These are phyloP conservation scores for Butyriboletus appendiculatus DNA, from an alignment of 1,284 basidiomycete genomes.

Conservation along the genomic window DNA sequence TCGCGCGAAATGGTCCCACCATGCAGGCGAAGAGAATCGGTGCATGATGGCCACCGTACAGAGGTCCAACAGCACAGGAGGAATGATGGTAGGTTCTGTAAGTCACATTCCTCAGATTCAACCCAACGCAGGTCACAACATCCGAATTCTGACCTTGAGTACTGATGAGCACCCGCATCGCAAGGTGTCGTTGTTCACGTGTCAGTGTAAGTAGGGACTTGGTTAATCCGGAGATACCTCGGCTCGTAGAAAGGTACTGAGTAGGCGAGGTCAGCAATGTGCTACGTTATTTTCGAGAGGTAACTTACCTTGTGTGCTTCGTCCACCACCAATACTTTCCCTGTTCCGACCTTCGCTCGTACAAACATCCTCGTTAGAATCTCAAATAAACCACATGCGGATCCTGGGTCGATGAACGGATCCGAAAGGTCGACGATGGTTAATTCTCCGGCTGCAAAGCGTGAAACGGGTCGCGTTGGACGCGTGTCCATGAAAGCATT, in stretches of 20 bases:
- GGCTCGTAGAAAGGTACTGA: slow-evolving; percentile 55
- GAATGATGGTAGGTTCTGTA: slow-evolving; percentile 66
- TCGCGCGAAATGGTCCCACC: slow-evolving; percentile 63
- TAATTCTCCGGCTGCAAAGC: slow-evolving; percentile 52
- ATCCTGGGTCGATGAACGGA: slow-evolving; percentile 61
- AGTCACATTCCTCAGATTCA: neutral
- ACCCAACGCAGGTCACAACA: neutral
- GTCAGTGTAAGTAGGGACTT: slow-evolving; percentile 56
- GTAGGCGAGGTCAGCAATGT: neutral
- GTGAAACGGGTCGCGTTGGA: slow-evolving; percentile 5
- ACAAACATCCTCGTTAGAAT: slow-evolving; percentile 62
- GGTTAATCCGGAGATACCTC: slow-evolving; percentile 50
- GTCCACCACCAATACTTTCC: slow-evolving; percentile 67
- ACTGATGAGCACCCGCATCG: slow-evolving; percentile 66
- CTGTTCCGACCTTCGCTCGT: slow-evolving; percentile 53
- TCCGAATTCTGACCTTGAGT: slow-evolving; percentile 58
- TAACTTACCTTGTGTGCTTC: slow-evolving; percentile 67
- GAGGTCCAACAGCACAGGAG: slow-evolving; percentile 62
- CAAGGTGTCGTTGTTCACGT: slow-evolving; percentile 66
- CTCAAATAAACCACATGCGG: slow-evolving; percentile 66
- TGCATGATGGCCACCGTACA: slow-evolving; percentile 63
- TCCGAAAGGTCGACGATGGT: slow-evolving; percentile 69
- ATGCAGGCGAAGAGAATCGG: slow-evolving; percentile 66
- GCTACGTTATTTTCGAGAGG: neutral
- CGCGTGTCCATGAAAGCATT: slow-evolving; percentile 46